phyloP scores from a whole-genome alignment of 345 rosid species.

The Nephelium lappaceum region DNA sequence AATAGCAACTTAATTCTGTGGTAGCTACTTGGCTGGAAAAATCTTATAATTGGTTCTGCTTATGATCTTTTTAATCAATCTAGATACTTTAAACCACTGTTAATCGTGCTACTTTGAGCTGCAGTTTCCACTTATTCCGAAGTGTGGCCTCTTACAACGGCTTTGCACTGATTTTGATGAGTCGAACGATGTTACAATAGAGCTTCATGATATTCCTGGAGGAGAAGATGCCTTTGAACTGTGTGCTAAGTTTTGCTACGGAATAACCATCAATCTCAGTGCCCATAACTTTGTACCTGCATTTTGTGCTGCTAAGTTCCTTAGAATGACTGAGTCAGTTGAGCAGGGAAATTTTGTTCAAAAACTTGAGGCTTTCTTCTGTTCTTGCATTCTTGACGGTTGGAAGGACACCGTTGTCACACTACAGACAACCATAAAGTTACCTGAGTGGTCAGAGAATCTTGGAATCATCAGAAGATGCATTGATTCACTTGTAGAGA shows the following conservation, averaged over 20 bases:
- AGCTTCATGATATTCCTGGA: conserved; percentile 90
- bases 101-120: conserved; percentile 40
- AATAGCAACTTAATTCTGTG: no score
- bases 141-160: conserved; percentile 77
- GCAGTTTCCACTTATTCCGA: conserved; percentile 88
- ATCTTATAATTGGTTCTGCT: not conserved
- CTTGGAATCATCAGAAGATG: conserved; percentile 85
- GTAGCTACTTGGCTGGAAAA: not conserved
- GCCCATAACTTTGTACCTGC: conserved; percentile 85
- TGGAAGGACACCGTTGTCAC: conserved; percentile 94
- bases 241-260: conserved; percentile 95
- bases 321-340: conserved; percentile 81
- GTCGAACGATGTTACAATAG: conserved; percentile 51
- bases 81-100: conserved; percentile 19
- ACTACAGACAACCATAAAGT: conserved; percentile 59
- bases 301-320: conserved; percentile 90
- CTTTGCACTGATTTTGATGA: conserved; percentile 56
- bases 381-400: conserved; percentile 86
- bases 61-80: not conserved
- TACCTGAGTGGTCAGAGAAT: conserved; percentile 89
- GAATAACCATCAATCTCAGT: conserved; percentile 82
- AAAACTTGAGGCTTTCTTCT: conserved; percentile 90
- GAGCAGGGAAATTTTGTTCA: conserved; percentile 77
- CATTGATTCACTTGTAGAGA: conserved; percentile 78
- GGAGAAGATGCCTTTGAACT: conserved; percentile 93